A percentile compares a stretch with the other conserved stretches of the same genome.
Conservation (phyloP, 352 stramenopile genomes). For the Pythium periplocum region DNA sequence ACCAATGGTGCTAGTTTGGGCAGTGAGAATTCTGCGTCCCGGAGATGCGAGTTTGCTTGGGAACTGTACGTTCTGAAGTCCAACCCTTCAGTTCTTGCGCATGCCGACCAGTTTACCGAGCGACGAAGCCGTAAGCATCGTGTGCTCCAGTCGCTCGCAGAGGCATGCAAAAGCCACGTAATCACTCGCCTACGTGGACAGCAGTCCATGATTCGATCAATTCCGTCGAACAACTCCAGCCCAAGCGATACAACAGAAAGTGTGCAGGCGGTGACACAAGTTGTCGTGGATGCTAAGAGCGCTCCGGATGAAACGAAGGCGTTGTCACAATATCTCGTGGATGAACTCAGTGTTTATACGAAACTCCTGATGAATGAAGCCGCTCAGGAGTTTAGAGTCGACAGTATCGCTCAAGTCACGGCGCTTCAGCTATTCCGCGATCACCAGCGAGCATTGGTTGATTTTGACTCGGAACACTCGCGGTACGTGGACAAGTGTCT, state of each 20-base stretch:
- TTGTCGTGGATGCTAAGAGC: background rate
- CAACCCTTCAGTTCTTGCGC: conserved; percentile 8
- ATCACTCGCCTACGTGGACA: background rate
- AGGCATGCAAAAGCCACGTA: conserved; percentile 15
- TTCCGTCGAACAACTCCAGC: no score
- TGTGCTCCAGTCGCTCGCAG: conserved; percentile 12
- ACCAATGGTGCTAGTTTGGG: no score
- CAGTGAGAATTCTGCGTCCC: no score
- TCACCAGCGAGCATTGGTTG: conserved; percentile 14
- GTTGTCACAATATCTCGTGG: background rate
- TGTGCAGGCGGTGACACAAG: background rate
- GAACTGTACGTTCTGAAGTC: background rate
- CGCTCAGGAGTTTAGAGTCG: background rate
- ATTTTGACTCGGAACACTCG: conserved; percentile 9
- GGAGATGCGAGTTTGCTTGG: background rate
- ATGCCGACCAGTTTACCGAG: conserved; percentile 4
- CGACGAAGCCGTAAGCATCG: conserved; percentile 4
- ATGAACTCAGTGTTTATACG: background rate
- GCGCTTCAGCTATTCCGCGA: conserved; percentile 15
- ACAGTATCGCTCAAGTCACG: background rate
- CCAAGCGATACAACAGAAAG: no score
- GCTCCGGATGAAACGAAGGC: background rate
- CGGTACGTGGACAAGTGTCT: conserved; percentile 5
- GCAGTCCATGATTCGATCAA: no score
- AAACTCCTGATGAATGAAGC: no score